Evolutionary conservation across 2,329 filamentous ascomycete species (phyloP), one percentile per base, ranked within the genome.

Genomic region (Fonsecaea multimorphosa): DNA sequence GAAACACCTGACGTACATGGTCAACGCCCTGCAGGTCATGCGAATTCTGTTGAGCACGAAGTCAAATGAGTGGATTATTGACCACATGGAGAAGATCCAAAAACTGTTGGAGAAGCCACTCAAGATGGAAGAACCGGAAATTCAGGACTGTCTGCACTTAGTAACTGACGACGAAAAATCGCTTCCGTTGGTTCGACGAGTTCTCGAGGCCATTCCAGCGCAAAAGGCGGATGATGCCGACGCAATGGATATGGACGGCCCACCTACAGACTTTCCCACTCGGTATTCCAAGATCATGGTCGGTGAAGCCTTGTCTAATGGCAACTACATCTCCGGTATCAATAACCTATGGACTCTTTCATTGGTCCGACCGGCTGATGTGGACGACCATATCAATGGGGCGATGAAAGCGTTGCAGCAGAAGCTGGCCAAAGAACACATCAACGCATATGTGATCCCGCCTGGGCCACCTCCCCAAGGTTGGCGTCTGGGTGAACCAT

Each of bases 311-410:
- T 87, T 99, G 71, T 91, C 91, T 5, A 89, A 89, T 59, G 86
- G 85, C 64, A 92, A 93, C 71, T 92, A 96, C 74, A 87, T 93
- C 19, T 92, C 93, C 12, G 93, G 92, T 52, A 90, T 99, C 76
- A 97, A 97, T 75, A 90, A 96, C 27, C 81, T 99, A 16, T 98
- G 93, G 93, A 95, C 92, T 16, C 81, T 99, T 22, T 92, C 92
- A 4, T 87, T 91, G 72, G 89, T 91, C 66, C 93, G 91, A 73
- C 91, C 94, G 1, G 87, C 90, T 14, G 89, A 95, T 69, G 92
- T 99, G 68, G 95, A 99, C 76, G 86, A 91, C 66, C 95, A 99
- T 74, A 93, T 98, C 61, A 83, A 86, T 2, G 87, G 90, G 31
- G 83, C 99, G 51, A 96, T 99, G 90, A 97, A 97, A 78, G 92